phyloP scores from a whole-genome alignment of 352 stramenopile species.

The Phytophthora pluvialis region DNA sequence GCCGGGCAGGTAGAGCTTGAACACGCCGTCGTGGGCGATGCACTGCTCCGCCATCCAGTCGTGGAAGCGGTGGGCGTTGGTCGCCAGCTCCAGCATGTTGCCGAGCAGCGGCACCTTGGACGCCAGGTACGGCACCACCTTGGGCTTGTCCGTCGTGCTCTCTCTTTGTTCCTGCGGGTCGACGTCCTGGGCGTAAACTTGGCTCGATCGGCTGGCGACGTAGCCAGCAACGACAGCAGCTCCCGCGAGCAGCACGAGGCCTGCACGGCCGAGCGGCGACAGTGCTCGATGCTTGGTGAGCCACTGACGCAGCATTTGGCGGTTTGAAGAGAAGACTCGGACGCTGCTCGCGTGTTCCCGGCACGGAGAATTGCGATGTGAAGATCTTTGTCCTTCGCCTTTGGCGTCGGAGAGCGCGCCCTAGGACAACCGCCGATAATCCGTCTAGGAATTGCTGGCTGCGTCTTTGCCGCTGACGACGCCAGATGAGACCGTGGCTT shows the following conservation, averaged over 20 bases:
- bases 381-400: neutral
- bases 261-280: constrained; percentile 30
- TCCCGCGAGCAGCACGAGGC: constrained; percentile 30
- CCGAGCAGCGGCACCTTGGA: constrained; percentile 42
- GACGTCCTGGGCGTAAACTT: constrained; percentile 1
- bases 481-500: constrained; percentile 30
- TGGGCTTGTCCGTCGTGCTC: constrained; percentile 9
- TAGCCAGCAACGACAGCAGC: constrained; percentile 32
- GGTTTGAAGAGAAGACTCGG: constrained; percentile 1
- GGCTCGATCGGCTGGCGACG: constrained; percentile 23
- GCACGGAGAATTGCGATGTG: constrained; percentile 27
- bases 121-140: constrained; percentile 39
- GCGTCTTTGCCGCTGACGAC: constrained; percentile 17
- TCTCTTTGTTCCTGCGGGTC: constrained; percentile 1
- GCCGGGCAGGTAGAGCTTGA: constrained; percentile 45
- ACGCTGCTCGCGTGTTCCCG: constrained; percentile 4
- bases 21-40: constrained; percentile 37
- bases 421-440: neutral
- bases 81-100: constrained; percentile 40
- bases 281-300: constrained; percentile 25
- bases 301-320: constrained; percentile 31
- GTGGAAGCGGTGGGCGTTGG: constrained; percentile 39
- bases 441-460: constrained; percentile 7
- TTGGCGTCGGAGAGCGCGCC: too few species aligned
- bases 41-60: constrained; percentile 51